A percentile compares a stretch with the other conserved stretches of the same genome.
phyloP scores from a whole-genome alignment of 2,329 filamentous ascomycete genomes.

The Fusarium metavorans region DNA sequence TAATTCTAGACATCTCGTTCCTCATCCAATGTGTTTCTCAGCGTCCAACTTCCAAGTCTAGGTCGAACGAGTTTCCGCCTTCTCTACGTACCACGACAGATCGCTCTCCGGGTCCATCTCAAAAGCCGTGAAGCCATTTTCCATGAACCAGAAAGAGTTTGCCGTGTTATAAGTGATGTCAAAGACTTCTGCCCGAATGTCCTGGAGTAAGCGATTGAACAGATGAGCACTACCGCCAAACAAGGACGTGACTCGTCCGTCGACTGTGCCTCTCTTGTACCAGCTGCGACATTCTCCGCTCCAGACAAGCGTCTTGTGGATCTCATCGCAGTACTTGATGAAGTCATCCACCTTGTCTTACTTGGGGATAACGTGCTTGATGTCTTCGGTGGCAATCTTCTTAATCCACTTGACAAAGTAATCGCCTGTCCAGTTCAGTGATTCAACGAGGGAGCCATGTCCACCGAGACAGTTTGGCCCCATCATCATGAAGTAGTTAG shows the following conservation, averaged over 20 bases:
- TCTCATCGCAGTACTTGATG: slow-evolving; percentile 34
- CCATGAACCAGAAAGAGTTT: slow-evolving; percentile 39
- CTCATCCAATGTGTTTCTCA: neutral
- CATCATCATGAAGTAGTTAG: slow-evolving; percentile 49
- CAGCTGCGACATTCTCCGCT: slow-evolving; percentile 37
- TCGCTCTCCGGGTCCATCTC: slow-evolving; percentile 40
- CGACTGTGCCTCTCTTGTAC: slow-evolving; percentile 34
- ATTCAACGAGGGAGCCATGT: slow-evolving; percentile 39
- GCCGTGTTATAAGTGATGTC: slow-evolving; percentile 34
- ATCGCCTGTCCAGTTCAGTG: slow-evolving; percentile 41
- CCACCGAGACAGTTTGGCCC: slow-evolving; percentile 39
- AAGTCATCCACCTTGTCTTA: slow-evolving; percentile 40
- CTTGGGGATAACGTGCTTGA: slow-evolving; percentile 36
- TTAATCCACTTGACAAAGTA: slow-evolving; percentile 43
- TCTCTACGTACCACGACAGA: slow-evolving; percentile 39
- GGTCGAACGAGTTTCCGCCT: slow-evolving; percentile 25
- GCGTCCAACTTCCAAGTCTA: neutral
- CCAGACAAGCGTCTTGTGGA: slow-evolving; percentile 40
- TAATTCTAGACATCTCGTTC: neutral
- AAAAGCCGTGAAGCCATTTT: slow-evolving; percentile 37
- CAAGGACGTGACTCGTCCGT: slow-evolving; percentile 35
- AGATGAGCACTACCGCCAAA: slow-evolving; percentile 40
- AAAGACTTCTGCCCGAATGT: slow-evolving; percentile 39
- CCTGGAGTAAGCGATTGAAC: slow-evolving; percentile 36
- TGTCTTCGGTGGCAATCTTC: slow-evolving; percentile 39